Conservation (phyloP, 306 rosid species). For the Ochetophila trinervis region DNA sequence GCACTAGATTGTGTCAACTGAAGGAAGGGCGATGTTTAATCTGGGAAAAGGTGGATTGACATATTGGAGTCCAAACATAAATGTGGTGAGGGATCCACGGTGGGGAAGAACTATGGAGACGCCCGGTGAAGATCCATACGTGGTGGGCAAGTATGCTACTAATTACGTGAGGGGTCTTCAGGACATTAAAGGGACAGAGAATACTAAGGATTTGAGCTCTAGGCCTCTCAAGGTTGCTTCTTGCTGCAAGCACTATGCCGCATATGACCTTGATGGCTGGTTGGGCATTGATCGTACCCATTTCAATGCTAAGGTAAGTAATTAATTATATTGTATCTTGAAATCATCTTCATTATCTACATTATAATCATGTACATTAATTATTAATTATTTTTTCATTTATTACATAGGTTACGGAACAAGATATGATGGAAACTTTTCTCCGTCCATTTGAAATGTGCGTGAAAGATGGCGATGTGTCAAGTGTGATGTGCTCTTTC, state of each 20-base stretch:
- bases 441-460: constrained; percentile 25
- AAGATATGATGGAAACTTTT: constrained; percentile 23
- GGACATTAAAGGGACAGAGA: background rate
- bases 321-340: too few species aligned
- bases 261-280: background rate
- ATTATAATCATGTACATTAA: too few species aligned
- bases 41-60: background rate
- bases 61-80: background rate
- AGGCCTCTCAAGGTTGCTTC: constrained; percentile 1
- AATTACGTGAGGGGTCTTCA: background rate
- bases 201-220: too few species aligned
- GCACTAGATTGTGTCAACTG: background rate
- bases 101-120: background rate
- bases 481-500: constrained; percentile 25
- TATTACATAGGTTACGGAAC: constrained; percentile 29
- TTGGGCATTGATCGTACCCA: background rate
- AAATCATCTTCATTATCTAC: too few species aligned
- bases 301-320: background rate
- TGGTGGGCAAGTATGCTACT: background rate
- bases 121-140: background rate
- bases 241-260: background rate
- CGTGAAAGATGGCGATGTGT: constrained; percentile 26
- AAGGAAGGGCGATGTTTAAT: background rate
- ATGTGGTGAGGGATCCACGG: background rate
- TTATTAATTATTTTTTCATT: too few species aligned